A percentile compares a stretch with the other conserved stretches of the same genome.
These are phyloP conservation scores for Candida khao-thaluensis DNA, from an alignment of 805 yeast genomes.

Conservation along the genomic window DNA sequence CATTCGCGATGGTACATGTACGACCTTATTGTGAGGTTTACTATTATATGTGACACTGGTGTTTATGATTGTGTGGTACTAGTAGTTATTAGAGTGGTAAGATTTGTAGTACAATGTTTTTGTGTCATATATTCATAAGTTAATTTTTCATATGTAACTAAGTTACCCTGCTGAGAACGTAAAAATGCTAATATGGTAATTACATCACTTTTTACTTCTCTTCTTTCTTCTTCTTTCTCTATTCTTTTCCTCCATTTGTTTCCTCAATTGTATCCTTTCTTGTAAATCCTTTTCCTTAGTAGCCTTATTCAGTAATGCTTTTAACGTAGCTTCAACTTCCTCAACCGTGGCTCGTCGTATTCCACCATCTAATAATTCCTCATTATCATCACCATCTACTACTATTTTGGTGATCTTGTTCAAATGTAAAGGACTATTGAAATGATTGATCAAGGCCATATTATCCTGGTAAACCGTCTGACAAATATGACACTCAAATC, in stretches of 20 bases:
- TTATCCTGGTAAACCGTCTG: constrained; percentile 80
- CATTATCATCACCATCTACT: constrained; percentile 16
- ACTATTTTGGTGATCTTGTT: constrained; percentile 26
- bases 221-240: constrained; percentile 3
- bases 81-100: no score
- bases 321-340: constrained; percentile 24
- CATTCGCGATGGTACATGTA: constrained; percentile 7
- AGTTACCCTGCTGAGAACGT: no score
- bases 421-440: constrained; percentile 71
- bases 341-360: constrained; percentile 33
- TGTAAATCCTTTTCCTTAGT: constrained; percentile 24
- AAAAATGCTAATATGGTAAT: no score
- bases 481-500: constrained; percentile 83
- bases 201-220: background rate
- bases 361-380: constrained; percentile 32
- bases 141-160: no score
- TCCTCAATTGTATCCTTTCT: constrained; percentile 41
- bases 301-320: constrained; percentile 6
- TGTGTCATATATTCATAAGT: no score
- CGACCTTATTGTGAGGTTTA: background rate
- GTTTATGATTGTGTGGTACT: no score
- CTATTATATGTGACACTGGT: no score
- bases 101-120: no score
- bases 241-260: constrained; percentile 28
- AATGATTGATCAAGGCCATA: constrained; percentile 76